Conservation (phyloP, 257 asterid genomes). For the Rubia yunnanensis region DNA sequence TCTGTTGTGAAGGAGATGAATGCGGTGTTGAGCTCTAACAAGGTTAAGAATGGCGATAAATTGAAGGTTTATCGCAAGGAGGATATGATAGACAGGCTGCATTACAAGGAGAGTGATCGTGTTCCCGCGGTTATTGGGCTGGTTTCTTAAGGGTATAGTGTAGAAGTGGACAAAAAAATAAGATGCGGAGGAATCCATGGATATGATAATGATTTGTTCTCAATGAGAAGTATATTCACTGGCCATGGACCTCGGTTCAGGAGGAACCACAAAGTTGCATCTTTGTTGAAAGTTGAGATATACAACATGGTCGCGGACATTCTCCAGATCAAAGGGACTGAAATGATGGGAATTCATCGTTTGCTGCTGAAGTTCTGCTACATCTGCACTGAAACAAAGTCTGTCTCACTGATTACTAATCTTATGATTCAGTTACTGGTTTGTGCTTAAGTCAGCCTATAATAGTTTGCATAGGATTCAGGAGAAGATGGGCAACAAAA, state of each 20-base stretch:
- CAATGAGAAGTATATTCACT: constrained; percentile 58
- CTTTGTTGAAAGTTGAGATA: constrained; percentile 62
- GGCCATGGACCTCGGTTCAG: constrained; percentile 65
- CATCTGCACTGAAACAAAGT: constrained; percentile 28
- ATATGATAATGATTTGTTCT: constrained; percentile 52
- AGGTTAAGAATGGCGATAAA: constrained; percentile 39
- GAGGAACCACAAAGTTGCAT: constrained; percentile 41
- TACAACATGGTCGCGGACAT: constrained; percentile 53
- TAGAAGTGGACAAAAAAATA: constrained; percentile 27
- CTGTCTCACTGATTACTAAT: background rate
- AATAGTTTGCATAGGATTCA: too few species aligned
- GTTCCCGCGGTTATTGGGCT: constrained; percentile 61
- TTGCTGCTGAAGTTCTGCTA: constrained; percentile 40
- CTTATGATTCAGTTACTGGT: too few species aligned
- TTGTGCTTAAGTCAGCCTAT: too few species aligned
- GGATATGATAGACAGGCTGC: constrained; percentile 49
- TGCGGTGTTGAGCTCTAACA: constrained; percentile 42
- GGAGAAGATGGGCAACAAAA: too few species aligned
- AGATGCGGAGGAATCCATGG: constrained; percentile 80
- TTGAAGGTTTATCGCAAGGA: constrained; percentile 56
- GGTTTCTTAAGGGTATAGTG: constrained; percentile 44
- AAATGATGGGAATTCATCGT: constrained; percentile 53
- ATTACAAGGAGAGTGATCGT: constrained; percentile 40
- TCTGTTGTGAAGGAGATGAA: constrained; percentile 42
- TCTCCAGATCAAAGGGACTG: constrained; percentile 44